These are phyloP conservation scores for Tolypocladium inflatum DNA, from an alignment of 2,329 filamentous ascomycete species.

Conservation along the genomic window DNA sequence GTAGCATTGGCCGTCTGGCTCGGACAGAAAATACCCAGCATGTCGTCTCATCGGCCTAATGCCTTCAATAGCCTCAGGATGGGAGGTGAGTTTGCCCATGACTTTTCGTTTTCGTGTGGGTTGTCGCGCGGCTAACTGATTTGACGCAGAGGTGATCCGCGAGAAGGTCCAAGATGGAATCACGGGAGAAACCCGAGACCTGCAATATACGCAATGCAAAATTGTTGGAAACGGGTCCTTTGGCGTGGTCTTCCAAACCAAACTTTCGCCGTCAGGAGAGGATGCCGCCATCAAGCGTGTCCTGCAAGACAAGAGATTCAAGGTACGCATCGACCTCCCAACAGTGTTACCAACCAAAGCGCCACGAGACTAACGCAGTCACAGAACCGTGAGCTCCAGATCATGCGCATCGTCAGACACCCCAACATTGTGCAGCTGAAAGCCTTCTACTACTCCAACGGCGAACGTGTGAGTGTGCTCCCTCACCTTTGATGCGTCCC, in stretches of 20 bases:
- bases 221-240: conserved; percentile 99
- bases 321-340: conserved; percentile 48
- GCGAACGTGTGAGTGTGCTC: conserved; percentile 66
- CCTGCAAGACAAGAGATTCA: conserved; percentile 98
- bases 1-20: conserved; percentile 16
- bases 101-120: conserved; percentile 3
- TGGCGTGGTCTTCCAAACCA: conserved; percentile 97
- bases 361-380: conserved; percentile 8
- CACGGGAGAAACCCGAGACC: conserved; percentile 90
- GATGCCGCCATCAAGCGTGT: conserved; percentile 99
- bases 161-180: conserved; percentile 98
- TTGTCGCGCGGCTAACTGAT: conserved; percentile 14
- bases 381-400: conserved; percentile 96
- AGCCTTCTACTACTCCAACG: conserved; percentile 99
- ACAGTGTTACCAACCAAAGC: neutral
- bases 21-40: conserved; percentile 27
- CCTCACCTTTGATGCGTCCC: neutral
- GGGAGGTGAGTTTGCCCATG: conserved; percentile 65
- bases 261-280: conserved; percentile 93
- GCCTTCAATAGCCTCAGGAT: conserved; percentile 83
- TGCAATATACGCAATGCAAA: conserved; percentile 99
- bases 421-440: conserved; percentile 98
- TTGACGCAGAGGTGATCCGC: conserved; percentile 74
- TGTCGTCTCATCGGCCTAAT: conserved; percentile 89
- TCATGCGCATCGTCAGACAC: conserved; percentile 98